Conservation (phyloP, 2,329 filamentous ascomycete species). For the Bisporella sp. region DNA sequence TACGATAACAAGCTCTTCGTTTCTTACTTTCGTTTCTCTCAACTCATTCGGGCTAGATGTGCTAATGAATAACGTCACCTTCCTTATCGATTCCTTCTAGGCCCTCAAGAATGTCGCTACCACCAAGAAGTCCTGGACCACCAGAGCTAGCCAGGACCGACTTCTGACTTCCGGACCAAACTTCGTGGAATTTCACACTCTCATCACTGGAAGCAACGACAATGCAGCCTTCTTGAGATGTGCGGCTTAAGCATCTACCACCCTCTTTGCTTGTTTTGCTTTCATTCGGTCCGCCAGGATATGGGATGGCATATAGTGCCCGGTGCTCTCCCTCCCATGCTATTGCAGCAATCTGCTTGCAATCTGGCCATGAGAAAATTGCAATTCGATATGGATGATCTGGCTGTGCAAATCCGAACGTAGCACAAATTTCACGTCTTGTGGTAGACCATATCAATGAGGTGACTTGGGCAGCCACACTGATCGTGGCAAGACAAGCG, state of each 20-base stretch:
- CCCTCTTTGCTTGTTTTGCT: conserved; percentile 34
- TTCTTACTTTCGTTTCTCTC: no score
- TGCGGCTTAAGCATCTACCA: conserved; percentile 47
- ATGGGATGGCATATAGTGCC: conserved; percentile 82
- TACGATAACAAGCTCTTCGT: no score
- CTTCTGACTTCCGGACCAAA: conserved; percentile 67
- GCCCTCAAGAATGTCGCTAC: conserved; percentile 79
- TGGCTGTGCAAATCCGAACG: conserved; percentile 88
- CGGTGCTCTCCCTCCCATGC: conserved; percentile 75
- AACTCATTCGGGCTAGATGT: neutral
- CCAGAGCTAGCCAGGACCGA: conserved; percentile 37
- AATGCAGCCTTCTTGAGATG: conserved; percentile 69
- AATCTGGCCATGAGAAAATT: conserved; percentile 91
- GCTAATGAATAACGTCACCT: conserved; percentile 61
- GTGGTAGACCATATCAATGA: conserved; percentile 85
- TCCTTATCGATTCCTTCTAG: conserved; percentile 74
- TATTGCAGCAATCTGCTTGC: conserved; percentile 75
- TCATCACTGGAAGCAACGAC: conserved; percentile 89
- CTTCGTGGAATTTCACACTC: conserved; percentile 90
- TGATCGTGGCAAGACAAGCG: conserved; percentile 79
- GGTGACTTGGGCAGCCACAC: conserved; percentile 89
- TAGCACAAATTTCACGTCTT: conserved; percentile 81
- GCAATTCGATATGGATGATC: conserved; percentile 86
- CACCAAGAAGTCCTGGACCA: conserved; percentile 60
- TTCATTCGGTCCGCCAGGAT: conserved; percentile 55